These are phyloP conservation scores for Akebia trifoliata DNA, from an alignment of 164 flowering plant genomes.

Conservation along the genomic window DNA sequence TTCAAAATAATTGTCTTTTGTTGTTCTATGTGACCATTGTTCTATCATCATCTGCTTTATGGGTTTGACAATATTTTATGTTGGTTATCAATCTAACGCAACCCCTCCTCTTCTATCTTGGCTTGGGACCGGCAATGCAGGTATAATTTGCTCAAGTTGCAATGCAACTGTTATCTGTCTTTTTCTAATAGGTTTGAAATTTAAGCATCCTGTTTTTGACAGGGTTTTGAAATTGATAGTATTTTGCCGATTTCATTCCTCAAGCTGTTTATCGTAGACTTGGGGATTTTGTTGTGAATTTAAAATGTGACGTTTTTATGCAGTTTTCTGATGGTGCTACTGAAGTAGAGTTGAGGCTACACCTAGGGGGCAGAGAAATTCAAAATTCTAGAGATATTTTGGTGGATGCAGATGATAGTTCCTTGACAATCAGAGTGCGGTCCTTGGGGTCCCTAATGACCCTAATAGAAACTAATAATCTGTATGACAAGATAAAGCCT, in stretches of 20 bases:
- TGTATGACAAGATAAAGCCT: slow-evolving; percentile 84
- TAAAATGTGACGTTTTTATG: slow-evolving; percentile 15
- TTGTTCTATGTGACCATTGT: no score
- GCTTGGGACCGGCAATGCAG: no score
- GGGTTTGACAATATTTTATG: no score
- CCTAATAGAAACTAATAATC: slow-evolving; percentile 52
- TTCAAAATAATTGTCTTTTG: no score
- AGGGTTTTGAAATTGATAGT: not conserved
- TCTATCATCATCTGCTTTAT: no score
- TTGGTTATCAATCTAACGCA: no score
- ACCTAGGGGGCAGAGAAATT: slow-evolving; percentile 32
- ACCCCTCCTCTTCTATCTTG: no score
- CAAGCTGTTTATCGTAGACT: not conserved
- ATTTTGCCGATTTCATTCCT: not conserved
- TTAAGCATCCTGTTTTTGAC: no score
- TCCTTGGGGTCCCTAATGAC: slow-evolving; percentile 42
- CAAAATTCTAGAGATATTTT: slow-evolving; percentile 46
- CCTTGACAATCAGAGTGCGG: slow-evolving; percentile 44
- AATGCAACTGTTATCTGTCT: no score
- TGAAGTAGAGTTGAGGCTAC: slow-evolving; percentile 79
- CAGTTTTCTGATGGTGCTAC: slow-evolving; percentile 79
- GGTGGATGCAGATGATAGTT: slow-evolving; percentile 61
- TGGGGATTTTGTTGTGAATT: not conserved
- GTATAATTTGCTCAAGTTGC: no score
- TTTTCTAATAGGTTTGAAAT: no score